These are phyloP conservation scores for Nigrospora osmanthi DNA, from an alignment of 2,329 filamentous ascomycete genomes.

Conservation along the genomic window DNA sequence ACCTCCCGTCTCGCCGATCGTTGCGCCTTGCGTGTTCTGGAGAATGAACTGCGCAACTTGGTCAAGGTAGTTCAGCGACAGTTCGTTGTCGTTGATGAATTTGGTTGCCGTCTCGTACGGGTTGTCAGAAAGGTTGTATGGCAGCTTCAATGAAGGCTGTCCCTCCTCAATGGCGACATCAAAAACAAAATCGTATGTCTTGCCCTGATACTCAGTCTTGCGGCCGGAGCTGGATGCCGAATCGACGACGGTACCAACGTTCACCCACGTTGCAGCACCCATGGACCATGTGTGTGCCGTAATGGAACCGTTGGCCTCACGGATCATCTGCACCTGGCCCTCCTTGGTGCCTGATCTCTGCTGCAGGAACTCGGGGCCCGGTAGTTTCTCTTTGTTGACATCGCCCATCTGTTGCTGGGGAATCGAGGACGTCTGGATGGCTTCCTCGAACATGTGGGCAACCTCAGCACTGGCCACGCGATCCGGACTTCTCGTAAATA, in stretches of 20 bases:
- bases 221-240: conserved; percentile 74
- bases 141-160: conserved; percentile 86
- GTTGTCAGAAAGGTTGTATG: conserved; percentile 87
- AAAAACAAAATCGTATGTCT: conserved; percentile 94
- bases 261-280: conserved; percentile 67
- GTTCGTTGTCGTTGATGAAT: conserved; percentile 82
- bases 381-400: conserved; percentile 87
- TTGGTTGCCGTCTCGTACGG: conserved; percentile 87
- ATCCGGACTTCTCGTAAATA: conserved; percentile 70
- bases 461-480: conserved; percentile 62
- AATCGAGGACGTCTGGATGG: conserved; percentile 76
- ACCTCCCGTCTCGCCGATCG: conserved; percentile 56
- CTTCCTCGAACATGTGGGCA: conserved; percentile 69
- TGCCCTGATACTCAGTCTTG: conserved; percentile 69
- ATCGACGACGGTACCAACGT: conserved; percentile 91
- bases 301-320: conserved; percentile 70
- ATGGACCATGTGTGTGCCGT: conserved; percentile 85
- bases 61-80: conserved; percentile 81
- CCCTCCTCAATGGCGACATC: conserved; percentile 95
- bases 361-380: conserved; percentile 78
- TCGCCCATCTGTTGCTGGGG: conserved; percentile 76
- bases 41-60: conserved; percentile 90
- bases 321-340: conserved; percentile 89
- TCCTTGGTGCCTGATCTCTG: conserved; percentile 87
- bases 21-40: conserved; percentile 80